phyloP scores from a whole-genome alignment of 768 basidiomycete species.

The button mushroom (Agaricus bisporus) region DNA sequence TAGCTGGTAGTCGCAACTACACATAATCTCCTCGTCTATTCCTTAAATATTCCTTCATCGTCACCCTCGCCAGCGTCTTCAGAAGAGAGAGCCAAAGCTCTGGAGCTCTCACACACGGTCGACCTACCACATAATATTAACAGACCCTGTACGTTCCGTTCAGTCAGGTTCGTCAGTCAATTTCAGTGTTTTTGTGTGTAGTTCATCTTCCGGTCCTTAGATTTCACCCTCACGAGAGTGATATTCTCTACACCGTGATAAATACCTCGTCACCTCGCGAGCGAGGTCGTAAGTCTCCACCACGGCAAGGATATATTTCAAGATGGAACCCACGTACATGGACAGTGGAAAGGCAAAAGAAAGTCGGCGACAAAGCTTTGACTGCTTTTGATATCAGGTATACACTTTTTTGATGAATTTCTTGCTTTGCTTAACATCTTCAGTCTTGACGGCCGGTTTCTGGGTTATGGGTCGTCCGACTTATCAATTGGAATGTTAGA shows the following conservation, averaged over 20 bases:
- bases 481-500: constrained; percentile 81
- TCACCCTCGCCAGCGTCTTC: constrained; percentile 10
- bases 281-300: constrained; percentile 44
- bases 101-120: constrained; percentile 44
- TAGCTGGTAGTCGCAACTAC: constrained; percentile 68
- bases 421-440: constrained; percentile 3
- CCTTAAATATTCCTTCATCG: constrained; percentile 19
- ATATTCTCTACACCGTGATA: constrained; percentile 60
- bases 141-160: constrained; percentile 53
- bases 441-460: constrained; percentile 74
- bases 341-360: constrained; percentile 59
- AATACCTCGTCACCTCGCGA: constrained; percentile 63
- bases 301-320: constrained; percentile 56
- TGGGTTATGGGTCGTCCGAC: constrained; percentile 88
- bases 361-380: constrained; percentile 71
- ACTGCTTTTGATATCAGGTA: constrained; percentile 91
- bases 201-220: constrained; percentile 25
- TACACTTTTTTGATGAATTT: constrained; percentile 12
- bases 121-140: constrained; percentile 48
- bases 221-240: constrained; percentile 46
- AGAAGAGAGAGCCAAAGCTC: constrained; percentile 15
- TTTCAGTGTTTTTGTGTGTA: background rate
- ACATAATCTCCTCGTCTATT: constrained; percentile 56
- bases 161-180: constrained; percentile 39
- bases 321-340: constrained; percentile 74